Evolutionary conservation across 2,329 filamentous ascomycete species (phyloP), one percentile per base, ranked within the genome.

Genomic region (Chaetomiaceae sp.): DNA sequence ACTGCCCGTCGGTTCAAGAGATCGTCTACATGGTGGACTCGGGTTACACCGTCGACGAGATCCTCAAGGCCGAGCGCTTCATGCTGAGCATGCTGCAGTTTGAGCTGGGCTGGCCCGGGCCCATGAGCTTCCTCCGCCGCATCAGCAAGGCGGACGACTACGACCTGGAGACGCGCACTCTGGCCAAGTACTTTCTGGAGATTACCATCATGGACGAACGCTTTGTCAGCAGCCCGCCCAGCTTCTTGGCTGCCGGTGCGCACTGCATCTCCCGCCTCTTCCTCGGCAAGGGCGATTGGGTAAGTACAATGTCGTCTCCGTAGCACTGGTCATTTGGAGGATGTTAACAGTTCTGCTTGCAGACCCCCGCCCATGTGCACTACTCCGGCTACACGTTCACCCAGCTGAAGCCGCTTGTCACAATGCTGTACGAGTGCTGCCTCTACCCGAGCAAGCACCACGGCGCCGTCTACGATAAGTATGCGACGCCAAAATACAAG

Each of bases 111-210:
- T 97, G 88, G 85, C 93, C 93, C n/a, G 93, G 93, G 35, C 93
- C 93, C 1, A 96, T 98, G 91, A 96, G 89, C 71, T 98, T 98
- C 69, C 75, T 98, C 51, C 81, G 93, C 50, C 83, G 91, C 47
- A 93, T 97, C 67, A 97, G 91, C 81, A 97, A 97, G 72, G 93
- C 93, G 12, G 93, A 98, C 63, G 89, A 96, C 62, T 98, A 97
- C 62, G 90, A 98, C 62, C 73, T 95, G 38, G 91, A 98, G 69
- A 96, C 91, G 10, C 81, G 93, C 30, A 97, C 93, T 5, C 72
- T 98, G 45, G 89, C 93, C 58, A 98, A 98, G 70, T 98, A 98
- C 69, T 96, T 98, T 68, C 75, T 98, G 20, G 93, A 98, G 65
- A 79, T 97, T 45, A 94, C 89, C 30, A 83, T 97, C 64, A 96